phyloP scores from a whole-genome alignment of 2,329 filamentous ascomycete species.

The Diaporthe sp. region DNA sequence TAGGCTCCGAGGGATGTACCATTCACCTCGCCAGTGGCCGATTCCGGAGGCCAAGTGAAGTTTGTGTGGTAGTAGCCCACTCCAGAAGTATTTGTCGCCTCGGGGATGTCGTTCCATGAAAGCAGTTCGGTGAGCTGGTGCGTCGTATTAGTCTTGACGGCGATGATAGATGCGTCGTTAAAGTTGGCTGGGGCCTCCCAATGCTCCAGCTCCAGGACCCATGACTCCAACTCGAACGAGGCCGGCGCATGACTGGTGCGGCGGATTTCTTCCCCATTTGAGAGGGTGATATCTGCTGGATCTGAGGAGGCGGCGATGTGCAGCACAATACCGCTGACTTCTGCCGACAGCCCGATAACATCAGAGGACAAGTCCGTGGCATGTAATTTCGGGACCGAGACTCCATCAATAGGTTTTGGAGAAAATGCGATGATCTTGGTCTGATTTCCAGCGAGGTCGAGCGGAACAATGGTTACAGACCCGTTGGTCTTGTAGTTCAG shows the following conservation, averaged over 20 bases:
- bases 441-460: slow-evolving; percentile 22
- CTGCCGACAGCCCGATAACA: neutral
- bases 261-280: neutral
- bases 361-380: neutral
- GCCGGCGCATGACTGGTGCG: neutral
- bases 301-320: neutral
- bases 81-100: slow-evolving; percentile 2
- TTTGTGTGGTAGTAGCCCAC: slow-evolving; percentile 22
- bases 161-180: neutral
- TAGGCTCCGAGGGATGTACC: neutral
- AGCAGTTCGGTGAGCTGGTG: slow-evolving; percentile 10
- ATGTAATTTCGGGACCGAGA: neutral
- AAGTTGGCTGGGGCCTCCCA: slow-evolving; percentile 19
- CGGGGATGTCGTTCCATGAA: slow-evolving; percentile 14
- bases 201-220: slow-evolving; percentile 15
- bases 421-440: slow-evolving; percentile 18
- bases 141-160: slow-evolving; percentile 13
- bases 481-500: neutral
- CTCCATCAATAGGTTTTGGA: neutral
- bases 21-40: neutral
- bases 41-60: slow-evolving; percentile 7
- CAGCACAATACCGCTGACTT: too few relatives aligned
- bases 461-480: neutral
- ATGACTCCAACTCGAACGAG: neutral
- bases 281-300: neutral